These are phyloP conservation scores for Solanum infundibuliforme DNA, from an alignment of 257 asterid species.

Conservation along the genomic window DNA sequence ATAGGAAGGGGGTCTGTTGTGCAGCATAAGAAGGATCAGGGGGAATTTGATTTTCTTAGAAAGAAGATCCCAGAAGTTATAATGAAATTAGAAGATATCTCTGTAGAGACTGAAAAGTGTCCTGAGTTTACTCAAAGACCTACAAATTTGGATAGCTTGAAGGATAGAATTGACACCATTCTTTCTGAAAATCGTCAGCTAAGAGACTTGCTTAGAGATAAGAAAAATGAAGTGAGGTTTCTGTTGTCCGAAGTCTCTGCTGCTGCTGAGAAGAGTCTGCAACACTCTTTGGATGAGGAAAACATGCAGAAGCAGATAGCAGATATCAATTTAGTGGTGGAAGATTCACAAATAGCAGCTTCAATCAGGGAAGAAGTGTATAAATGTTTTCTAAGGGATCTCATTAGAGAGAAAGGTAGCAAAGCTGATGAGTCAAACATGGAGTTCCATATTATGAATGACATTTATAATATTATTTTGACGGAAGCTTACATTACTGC, in stretches of 20 bases:
- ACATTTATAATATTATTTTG: conserved; percentile 25
- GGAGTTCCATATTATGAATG: conserved; percentile 25
- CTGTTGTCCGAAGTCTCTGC: conserved; percentile 45
- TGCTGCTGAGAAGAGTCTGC: conserved; percentile 31
- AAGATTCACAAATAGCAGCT: conserved; percentile 40
- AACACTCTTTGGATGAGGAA: conserved; percentile 44
- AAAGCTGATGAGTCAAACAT: conserved; percentile 30
- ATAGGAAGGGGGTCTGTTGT: conserved; percentile 37
- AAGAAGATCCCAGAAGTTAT: conserved; percentile 52
- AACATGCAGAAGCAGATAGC: conserved; percentile 29
- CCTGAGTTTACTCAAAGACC: conserved; percentile 26
- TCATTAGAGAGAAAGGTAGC: conserved; percentile 19
- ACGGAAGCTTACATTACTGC: conserved; percentile 23
- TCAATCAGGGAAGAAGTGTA: conserved; percentile 42
- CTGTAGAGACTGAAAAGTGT: conserved; percentile 31
- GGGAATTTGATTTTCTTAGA: conserved; percentile 54
- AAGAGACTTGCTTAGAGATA: conserved; percentile 35
- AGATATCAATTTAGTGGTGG: conserved; percentile 29
- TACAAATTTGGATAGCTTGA: conserved; percentile 31
- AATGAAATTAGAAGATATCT: conserved; percentile 51
- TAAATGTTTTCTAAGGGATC: conserved; percentile 40
- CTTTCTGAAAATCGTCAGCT: conserved; percentile 58
- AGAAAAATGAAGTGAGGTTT: conserved; percentile 45
- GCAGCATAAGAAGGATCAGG: conserved; percentile 53
- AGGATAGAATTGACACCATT: conserved; percentile 40